Evolutionary conservation across 73 alveolate species (phyloP).

Genomic region (Stentor coeruleus): DNA sequence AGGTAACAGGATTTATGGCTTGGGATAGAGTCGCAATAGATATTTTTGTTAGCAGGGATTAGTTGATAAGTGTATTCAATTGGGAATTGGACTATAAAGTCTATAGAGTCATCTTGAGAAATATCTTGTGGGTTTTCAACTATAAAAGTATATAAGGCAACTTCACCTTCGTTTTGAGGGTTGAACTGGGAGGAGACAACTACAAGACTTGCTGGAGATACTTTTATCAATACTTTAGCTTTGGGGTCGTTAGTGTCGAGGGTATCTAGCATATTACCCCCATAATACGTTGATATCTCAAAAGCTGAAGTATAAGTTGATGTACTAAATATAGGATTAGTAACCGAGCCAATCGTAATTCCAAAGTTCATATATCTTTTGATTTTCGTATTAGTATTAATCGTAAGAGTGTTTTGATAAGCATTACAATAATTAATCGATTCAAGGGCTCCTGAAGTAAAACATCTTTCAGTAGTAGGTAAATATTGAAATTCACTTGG

Average conservation of each 20-base stretch:
- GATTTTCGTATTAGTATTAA: neutral
- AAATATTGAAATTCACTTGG: neutral
- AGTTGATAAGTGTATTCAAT: slow-evolving; percentile 18
- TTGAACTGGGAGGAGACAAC: neutral
- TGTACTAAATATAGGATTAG: neutral
- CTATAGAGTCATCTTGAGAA: neutral
- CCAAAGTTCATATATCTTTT: neutral
- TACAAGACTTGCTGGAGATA: neutral
- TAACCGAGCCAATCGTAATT: neutral
- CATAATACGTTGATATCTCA: neutral
- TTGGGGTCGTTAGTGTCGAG: neutral
- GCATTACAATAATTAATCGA: neutral
- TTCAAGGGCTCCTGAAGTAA: neutral
- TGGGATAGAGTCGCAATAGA: neutral
- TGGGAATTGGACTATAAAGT: neutral
- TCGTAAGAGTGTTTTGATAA: neutral
- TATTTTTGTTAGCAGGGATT: neutral
- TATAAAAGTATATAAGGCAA: neutral
- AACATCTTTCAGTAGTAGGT: slow-evolving; percentile 22
- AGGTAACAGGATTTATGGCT: neutral
- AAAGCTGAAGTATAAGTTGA: neutral
- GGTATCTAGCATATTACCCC: neutral
- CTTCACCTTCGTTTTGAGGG: neutral
- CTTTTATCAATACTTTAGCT: neutral
- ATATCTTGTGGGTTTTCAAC: neutral